These are phyloP conservation scores for Populus tremula DNA, from an alignment of 345 rosid genomes.

Conservation along the genomic window DNA sequence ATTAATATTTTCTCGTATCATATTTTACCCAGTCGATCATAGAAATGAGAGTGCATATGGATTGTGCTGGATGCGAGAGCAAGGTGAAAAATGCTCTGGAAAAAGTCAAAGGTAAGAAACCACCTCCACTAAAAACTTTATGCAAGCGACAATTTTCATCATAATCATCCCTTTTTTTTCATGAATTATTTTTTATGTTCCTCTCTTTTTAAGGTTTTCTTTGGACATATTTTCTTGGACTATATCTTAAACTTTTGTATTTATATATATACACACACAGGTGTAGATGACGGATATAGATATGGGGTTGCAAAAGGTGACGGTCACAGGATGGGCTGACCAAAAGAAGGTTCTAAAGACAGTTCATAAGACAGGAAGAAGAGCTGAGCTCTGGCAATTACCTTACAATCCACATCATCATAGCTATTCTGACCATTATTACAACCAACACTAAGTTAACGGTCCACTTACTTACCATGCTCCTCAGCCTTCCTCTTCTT, in stretches of 20 bases:
- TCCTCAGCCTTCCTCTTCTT: slow-evolving; percentile 48
- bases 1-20: too few relatives aligned
- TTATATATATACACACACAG: slow-evolving; percentile 18
- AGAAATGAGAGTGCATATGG: slow-evolving; percentile 93
- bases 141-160: too few relatives aligned
- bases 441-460: slow-evolving; percentile 56
- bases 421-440: slow-evolving; percentile 26
- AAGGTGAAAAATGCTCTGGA: slow-evolving; percentile 58
- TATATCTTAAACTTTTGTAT: not conserved
- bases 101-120: slow-evolving; percentile 57
- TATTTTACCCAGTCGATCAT: too few relatives aligned
- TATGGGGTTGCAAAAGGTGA: slow-evolving; percentile 70
- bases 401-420: slow-evolving; percentile 56
- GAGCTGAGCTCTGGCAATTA: slow-evolving; percentile 89
- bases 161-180: not conserved
- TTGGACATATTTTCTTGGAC: not conserved
- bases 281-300: slow-evolving; percentile 76
- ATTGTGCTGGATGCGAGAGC: slow-evolving; percentile 79
- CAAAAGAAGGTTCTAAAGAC: slow-evolving; percentile 71
- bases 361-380: slow-evolving; percentile 65
- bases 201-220: not conserved
- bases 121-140: too few relatives aligned
- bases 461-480: slow-evolving; percentile 52
- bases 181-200: not conserved
- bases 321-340: slow-evolving; percentile 75